Evolutionary conservation across 2,329 filamentous ascomycete genomes (phyloP), one percentile per base, ranked within the genome.

Genomic region (Ophiostoma australiae): DNA sequence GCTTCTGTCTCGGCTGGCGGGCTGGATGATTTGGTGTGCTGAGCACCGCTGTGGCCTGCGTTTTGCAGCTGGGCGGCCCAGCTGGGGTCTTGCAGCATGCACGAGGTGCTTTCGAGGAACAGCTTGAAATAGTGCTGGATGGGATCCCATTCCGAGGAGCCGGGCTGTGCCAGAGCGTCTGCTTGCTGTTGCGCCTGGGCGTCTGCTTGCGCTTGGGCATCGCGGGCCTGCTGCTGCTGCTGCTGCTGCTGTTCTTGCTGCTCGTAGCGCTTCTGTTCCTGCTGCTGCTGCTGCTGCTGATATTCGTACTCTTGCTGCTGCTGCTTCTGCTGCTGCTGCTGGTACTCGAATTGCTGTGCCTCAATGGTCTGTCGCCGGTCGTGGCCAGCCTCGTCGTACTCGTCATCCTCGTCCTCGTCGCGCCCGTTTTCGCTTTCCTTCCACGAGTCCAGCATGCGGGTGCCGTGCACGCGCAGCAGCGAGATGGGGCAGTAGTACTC

Each of bases 401-500:
- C 66, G 17, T 68, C 83, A 1, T 68, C 83, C 23, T 88, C 86
- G 20, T 91, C 88, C n/a, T 89, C 86, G 67, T 87, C 86, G 70
- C 87, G 86, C 20, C 85, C 82, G 58, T 84, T 82, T 74, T 96
- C 92, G 71, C 91, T 90, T 70, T 97, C 91, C 77, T 94, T 93
- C 82, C 91, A 92, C 71, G 94, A 94, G 78, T 99, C 93, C 76
- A 98, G 88, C 89, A 99, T 91, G 83, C 97, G 95, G 0, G 94
- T 97, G 7, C 95, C 95, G 80, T 99, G 95, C 5, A 99, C 91
- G 70, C 95, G 88, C 70, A 99, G 83, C 23, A 99, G 81, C 72
- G 94, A 97, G 20, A 99, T 83, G 0, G 95, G 95, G 77, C 95
- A 99, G 78, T 97, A 99, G 78, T 92, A 99, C 78, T 99, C 95